phyloP scores from a whole-genome alignment of 1,284 basidiomycete species.

The Malassezia restricta region DNA sequence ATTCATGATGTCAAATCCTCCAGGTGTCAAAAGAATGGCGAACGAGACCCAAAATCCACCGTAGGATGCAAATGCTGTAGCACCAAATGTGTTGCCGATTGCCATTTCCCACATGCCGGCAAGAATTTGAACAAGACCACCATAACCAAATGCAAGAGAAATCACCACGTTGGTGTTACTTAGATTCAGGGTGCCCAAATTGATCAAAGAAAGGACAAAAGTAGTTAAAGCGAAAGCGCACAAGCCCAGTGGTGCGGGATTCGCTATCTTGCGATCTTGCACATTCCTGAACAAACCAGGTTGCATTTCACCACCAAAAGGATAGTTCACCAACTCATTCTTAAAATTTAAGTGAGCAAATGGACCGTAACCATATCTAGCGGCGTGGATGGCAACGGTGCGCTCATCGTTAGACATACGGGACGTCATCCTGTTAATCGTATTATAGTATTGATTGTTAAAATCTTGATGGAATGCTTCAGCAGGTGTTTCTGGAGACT shows the following conservation, averaged over 20 bases:
- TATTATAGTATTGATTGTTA: neutral
- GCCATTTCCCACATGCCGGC: constrained; percentile 59
- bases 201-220: constrained; percentile 50
- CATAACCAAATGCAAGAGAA: constrained; percentile 47
- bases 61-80: constrained; percentile 51
- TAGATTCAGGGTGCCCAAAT: constrained; percentile 38
- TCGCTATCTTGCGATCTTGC: constrained; percentile 48
- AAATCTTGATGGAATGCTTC: too few relatives aligned
- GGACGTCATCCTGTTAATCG: neutral
- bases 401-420: neutral
- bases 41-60: constrained; percentile 40
- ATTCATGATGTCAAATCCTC: constrained; percentile 19
- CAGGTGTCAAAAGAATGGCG: constrained; percentile 36
- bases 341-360: neutral
- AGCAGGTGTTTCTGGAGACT: too few relatives aligned
- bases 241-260: constrained; percentile 52
- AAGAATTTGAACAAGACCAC: constrained; percentile 62
- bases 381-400: neutral
- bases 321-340: neutral
- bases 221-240: constrained; percentile 49
- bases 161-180: constrained; percentile 28
- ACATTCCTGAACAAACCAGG: constrained; percentile 5
- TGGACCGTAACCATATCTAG: constrained; percentile 6
- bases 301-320: constrained; percentile 16
- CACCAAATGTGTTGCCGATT: constrained; percentile 55